A percentile compares a stretch with the other conserved stretches of the same genome.
Conservation (phyloP, 495 filamentous ascomycete genomes). For the Bryoglossum gracile region DNA sequence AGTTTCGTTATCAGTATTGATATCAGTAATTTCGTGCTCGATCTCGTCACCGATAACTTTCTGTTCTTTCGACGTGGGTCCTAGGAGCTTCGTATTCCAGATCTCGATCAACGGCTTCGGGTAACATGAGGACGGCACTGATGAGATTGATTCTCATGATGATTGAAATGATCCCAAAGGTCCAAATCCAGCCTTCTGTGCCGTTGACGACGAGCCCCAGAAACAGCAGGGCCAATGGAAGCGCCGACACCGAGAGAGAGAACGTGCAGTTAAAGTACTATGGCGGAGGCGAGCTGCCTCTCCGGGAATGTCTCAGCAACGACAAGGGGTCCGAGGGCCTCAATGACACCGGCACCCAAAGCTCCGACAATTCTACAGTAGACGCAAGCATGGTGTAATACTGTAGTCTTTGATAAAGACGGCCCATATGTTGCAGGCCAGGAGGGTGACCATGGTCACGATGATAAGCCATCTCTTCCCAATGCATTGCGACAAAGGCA, state of each 20-base stretch:
- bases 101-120: background rate
- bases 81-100: background rate
- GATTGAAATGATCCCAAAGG: slow-evolving; percentile 4
- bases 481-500: background rate
- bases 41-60: too few relatives aligned
- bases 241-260: slow-evolving; percentile 2
- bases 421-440: slow-evolving; percentile 2
- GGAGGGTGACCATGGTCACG: background rate
- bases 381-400: background rate
- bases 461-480: slow-evolving; percentile 6
- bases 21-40: too few relatives aligned
- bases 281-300: slow-evolving; percentile 3
- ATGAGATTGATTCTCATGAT: slow-evolving; percentile 4
- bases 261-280: slow-evolving; percentile 7
- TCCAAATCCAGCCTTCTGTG: background rate
- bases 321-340: slow-evolving; percentile 6
- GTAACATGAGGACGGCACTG: slow-evolving; percentile 2
- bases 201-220: background rate
- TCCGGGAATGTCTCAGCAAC: slow-evolving; percentile 4
- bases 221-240: slow-evolving; percentile 1
- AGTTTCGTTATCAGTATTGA: slow-evolving; percentile 3
- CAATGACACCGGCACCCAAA: slow-evolving; percentile 1
- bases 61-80: background rate
- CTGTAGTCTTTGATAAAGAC: slow-evolving; percentile 10
- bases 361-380: background rate